Base-by-base conservation (phyloP, 2,329 filamentous ascomycete species). In the Blumeria hordei region DNA sequence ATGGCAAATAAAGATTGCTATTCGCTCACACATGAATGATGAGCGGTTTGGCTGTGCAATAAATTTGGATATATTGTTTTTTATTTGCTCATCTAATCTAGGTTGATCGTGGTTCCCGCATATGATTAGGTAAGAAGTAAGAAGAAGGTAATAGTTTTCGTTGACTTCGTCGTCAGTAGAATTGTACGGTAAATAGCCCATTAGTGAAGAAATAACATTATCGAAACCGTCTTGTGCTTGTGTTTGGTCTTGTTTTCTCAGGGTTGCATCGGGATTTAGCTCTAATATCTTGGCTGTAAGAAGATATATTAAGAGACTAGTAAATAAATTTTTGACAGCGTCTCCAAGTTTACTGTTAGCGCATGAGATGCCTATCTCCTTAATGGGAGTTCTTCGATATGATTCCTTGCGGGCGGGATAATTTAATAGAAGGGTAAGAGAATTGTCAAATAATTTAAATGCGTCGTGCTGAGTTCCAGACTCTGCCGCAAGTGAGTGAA, bases 231-330 rank as follows among this genome's bases (percentile, higher is more conserved):
- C 7, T n/a, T 34, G 11, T 5, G 35, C 14, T 37, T n/a, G 39
- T 10, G 11, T 14, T 8, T 6, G n/a, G n/a, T 4, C 43, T 41
- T 51, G 28, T 4, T 4, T 50, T 12, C 16, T 14, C 7, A 11
- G 18, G 14, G 18, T 18, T 37, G 11, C 32, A 44, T 45, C 41
- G n/a, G 54, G 21, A 11, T 39, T 43, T 9, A 14, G 18, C 33
- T 51, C 34, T 8, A 66, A 58, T 6, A 70, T 62, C 6, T 66
- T 58, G 21, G 71, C 64, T 2, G 68, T 65, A 6, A 67, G 62
- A 9, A 74, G 61, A 12, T 68, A 69, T 35, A 69, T 68, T 33
- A 74, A 58, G 12, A 68, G 61, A 50, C 69, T 70, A 37, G 67
- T 64, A 14, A 73, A 64, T 4, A 68, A 70, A n/a, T 68, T 68